Conservation (phyloP, 352 stramenopile genomes). For the Globisporangium paroecandrum region DNA sequence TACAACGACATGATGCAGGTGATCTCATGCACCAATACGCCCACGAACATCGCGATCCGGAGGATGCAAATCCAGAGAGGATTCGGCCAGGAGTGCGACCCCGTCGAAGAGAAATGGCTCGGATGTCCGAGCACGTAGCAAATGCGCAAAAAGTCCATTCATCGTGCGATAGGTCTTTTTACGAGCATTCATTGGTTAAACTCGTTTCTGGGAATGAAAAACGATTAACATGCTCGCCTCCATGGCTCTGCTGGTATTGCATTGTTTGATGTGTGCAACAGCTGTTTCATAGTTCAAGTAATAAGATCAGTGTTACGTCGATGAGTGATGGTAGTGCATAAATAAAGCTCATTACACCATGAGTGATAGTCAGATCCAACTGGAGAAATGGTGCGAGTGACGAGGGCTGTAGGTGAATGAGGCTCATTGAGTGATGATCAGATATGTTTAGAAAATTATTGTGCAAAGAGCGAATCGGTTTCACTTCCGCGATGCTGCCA, state of each 20-base stretch:
- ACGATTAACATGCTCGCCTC: too few relatives aligned
- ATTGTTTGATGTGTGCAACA: too few relatives aligned
- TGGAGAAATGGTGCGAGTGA: too few relatives aligned
- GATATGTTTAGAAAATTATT: neutral
- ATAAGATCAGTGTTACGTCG: too few relatives aligned
- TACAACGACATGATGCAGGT: conserved; percentile 25
- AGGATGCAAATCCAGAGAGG: conserved; percentile 22
- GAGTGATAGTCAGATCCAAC: too few relatives aligned
- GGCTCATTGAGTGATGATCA: neutral
- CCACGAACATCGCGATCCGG: conserved; percentile 13
- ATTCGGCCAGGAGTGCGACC: conserved; percentile 18
- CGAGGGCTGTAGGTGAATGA: too few relatives aligned
- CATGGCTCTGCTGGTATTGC: too few relatives aligned
- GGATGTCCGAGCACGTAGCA: conserved; percentile 15
- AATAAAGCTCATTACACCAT: too few relatives aligned
- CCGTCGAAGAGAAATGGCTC: conserved; percentile 24
- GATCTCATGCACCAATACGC: conserved; percentile 16
- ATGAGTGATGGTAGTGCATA: too few relatives aligned
- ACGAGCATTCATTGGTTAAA: too few relatives aligned
- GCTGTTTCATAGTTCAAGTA: too few relatives aligned
- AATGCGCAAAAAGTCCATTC: neutral
- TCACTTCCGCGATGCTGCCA: neutral
- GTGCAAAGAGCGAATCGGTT: neutral
- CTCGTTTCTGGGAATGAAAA: too few relatives aligned
- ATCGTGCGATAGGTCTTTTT: neutral